Conservation (phyloP, 495 filamentous ascomycete species). For the Xylaria flabelliformis region DNA sequence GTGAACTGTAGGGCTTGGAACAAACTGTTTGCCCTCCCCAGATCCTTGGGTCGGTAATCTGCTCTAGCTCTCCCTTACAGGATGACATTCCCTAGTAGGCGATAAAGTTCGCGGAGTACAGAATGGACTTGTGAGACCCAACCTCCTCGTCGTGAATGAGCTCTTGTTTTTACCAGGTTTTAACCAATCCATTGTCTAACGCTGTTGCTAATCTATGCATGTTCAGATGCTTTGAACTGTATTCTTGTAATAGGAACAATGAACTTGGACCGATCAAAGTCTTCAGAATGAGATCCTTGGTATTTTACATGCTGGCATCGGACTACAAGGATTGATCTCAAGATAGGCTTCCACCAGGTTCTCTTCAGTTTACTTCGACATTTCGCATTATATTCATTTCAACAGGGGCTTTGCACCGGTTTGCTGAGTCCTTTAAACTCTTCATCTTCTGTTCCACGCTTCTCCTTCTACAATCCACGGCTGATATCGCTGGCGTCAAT, state of each 20-base stretch:
- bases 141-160: background rate
- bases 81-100: background rate
- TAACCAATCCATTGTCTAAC: background rate
- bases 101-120: background rate
- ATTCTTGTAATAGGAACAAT: slow-evolving; percentile 9
- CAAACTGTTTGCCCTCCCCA: too few species aligned
- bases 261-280: background rate
- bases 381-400: background rate
- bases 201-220: background rate
- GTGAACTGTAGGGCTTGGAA: too few species aligned
- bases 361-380: slow-evolving; percentile 5
- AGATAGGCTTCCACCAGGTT: background rate
- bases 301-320: background rate
- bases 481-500: background rate
- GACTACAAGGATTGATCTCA: background rate
- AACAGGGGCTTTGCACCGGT: slow-evolving; percentile 7
- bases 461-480: background rate
- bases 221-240: background rate
- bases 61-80: too few species aligned
- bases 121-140: background rate
- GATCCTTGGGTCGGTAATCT: too few species aligned
- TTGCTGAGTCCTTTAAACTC: background rate
- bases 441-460: background rate
- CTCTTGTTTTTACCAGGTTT: background rate
- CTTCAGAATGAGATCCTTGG: background rate